Base-by-base conservation (phyloP, 2,329 filamentous ascomycete genomes). In the Xylariales sp. region DNA sequence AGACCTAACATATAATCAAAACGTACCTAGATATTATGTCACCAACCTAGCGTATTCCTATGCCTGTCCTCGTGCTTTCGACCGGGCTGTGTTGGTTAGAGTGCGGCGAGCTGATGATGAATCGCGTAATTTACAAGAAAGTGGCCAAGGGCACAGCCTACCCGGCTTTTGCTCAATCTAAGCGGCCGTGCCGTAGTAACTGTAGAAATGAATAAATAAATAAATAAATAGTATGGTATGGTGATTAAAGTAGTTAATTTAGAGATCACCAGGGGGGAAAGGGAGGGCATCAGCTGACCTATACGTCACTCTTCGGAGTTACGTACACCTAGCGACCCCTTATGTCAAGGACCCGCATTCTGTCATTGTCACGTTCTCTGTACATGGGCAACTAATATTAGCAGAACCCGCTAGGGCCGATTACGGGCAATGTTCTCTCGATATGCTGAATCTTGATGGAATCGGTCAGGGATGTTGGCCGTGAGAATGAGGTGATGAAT, bases 241-340 rank as follows among this genome's bases (percentile, higher is more conserved):
- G 57, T 62, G 34, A 62, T 46, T 57, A 28, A 50, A 54, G 23
- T n/a, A 54, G 54, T 55, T 28, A 45, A 59, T 43, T 34, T 34
- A 45, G 53, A 52, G 57, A 52, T 55, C 65, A 64, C 53, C 64
- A 45, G 57, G 54, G 55, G 43, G 62, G 45, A 41, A 52, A 48
- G 55, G 43, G 62, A 36, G 56, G 49, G 12, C 49, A 69, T 71
- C 69, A 71, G 69, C 66, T 71, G 69, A 71, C 61, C 9, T 49
- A 23, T 64, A 34, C 64, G 64, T 64, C 64, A 63, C 32, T 63
- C 50, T 54, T 53, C 52, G 28, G 12, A 39, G 34, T 46, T 64
- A 46, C 46, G 57, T 61, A 57, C 43, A 43, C 55, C 64, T 48
- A n/a, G 30, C 45, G 16, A 58, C 55, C 55, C 39, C 14, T n/a